Evolutionary conservation across 1,284 basidiomycete species (phyloP).

Genomic region (Phellinidium pouzarii): DNA sequence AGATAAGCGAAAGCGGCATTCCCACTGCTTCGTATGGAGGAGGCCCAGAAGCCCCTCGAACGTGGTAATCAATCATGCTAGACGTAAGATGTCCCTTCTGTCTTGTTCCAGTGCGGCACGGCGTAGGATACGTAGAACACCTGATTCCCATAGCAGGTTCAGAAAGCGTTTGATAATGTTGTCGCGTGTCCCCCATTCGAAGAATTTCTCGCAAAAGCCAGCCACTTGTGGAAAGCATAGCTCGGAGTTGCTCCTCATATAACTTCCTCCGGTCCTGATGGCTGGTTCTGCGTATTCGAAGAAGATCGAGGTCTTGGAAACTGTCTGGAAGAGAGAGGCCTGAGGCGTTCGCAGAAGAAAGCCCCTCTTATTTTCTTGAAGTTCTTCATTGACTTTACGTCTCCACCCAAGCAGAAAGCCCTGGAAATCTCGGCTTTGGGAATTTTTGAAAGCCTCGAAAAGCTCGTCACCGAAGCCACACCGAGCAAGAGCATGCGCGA

Average conservation of each 20-base stretch:
- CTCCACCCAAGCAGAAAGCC: slow-evolving; percentile 37
- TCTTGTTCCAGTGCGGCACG: slow-evolving; percentile 38
- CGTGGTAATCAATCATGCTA: slow-evolving; percentile 21
- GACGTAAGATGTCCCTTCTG: slow-evolving; percentile 26
- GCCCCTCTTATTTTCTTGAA: slow-evolving; percentile 40
- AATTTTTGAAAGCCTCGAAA: slow-evolving; percentile 31
- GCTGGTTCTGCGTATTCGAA: slow-evolving; percentile 41
- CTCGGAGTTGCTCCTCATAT: slow-evolving; percentile 28
- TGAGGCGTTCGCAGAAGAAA: slow-evolving; percentile 31
- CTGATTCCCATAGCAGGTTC: slow-evolving; percentile 34
- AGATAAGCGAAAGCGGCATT: slow-evolving; percentile 31
- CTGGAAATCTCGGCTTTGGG: slow-evolving; percentile 19
- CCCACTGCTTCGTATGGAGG: slow-evolving; percentile 27
- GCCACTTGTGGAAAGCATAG: slow-evolving; percentile 40
- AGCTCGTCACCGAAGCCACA: slow-evolving; percentile 41
- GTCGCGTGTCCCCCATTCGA: slow-evolving; percentile 49
- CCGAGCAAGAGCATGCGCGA: slow-evolving; percentile 33
- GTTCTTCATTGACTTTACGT: slow-evolving; percentile 36
- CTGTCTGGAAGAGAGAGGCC: slow-evolving; percentile 31
- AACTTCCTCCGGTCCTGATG: slow-evolving; percentile 26
- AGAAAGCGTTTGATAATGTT: slow-evolving; percentile 36
- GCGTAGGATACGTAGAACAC: slow-evolving; percentile 35
- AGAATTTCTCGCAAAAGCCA: slow-evolving; percentile 45
- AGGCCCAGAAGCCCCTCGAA: slow-evolving; percentile 24
- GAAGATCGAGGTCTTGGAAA: slow-evolving; percentile 39